Evolutionary conservation across 2,329 filamentous ascomycete species (phyloP), one percentile per base, ranked within the genome.

Genomic region (Diaporthe caulivora): DNA sequence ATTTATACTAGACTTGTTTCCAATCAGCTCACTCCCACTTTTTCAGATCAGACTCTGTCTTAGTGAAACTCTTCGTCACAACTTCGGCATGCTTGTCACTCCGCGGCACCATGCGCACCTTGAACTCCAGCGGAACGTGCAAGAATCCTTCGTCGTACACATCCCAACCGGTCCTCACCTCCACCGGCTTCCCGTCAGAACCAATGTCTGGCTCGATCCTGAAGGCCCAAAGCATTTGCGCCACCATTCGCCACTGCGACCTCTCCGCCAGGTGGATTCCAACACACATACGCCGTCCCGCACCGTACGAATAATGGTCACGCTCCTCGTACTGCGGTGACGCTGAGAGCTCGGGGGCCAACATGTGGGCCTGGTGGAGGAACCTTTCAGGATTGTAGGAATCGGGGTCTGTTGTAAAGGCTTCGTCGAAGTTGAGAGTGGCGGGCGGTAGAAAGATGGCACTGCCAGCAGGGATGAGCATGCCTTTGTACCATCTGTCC

Each of bases 181-280:
- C 42, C 44, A 64, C 71, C 31, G 71, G 67, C 31, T 53, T 55
- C 21, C 49, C 49, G 62, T 72, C 60, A 29, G 60, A 40, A 40
- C n/a, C 55, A 42, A 58, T 40, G n/a, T 58, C 62, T 34, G 71
- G 62, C 53, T 72, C 71, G 31, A 72, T 58, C 17, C 70, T 44
- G 44, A 74, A 74, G 37, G 70, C 73, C 73, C 73, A 74, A 37
- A 74, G 60, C 60, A 74, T 29, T 37, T 72, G 67, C 24, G 73
- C 60, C 42, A 65, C 64, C 44, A 65, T 71, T 17, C 60, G 62
- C 49, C 71, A 87, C 1, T 85, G 84, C 26, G 85, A 84, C 73
- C 86, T 83, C 75, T 87, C 85, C 1, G 86, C 86, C 31, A 87
- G 77, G 34, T 79, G 80, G 70, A 83, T 81, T 4, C 84, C 84